phyloP scores from a whole-genome alignment of 179 eudicot genomes.

The Silene noctiflora region DNA sequence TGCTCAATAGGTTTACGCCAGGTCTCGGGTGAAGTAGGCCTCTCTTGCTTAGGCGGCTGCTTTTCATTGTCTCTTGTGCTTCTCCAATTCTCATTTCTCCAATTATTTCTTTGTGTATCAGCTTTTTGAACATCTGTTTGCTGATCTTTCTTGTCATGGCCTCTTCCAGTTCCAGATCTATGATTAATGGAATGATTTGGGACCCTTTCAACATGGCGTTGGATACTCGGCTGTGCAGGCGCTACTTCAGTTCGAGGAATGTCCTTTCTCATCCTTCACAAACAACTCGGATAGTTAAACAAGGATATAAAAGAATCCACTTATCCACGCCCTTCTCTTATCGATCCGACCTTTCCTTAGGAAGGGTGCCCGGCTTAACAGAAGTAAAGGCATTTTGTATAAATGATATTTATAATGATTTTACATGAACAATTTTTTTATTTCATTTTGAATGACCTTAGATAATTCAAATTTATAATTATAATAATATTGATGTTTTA shows the following conservation, averaged over 20 bases:
- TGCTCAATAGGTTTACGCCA: constrained; percentile 88
- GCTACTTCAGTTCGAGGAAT: constrained; percentile 38
- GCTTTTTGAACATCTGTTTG: constrained; percentile 46
- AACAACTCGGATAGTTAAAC: not conserved
- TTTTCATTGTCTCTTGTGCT: constrained; percentile 51
- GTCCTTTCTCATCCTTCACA: constrained; percentile 57
- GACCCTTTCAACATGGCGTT: constrained; percentile 43
- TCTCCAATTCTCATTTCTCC: constrained; percentile 68
- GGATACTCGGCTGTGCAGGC: constrained; percentile 32
- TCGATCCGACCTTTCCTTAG: too few relatives aligned
- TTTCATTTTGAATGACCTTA: too few relatives aligned
- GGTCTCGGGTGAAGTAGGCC: constrained; percentile 87
- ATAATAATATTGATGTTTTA: too few relatives aligned
- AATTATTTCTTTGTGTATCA: constrained; percentile 60
- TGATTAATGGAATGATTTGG: constrained; percentile 45
- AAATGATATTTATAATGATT: too few relatives aligned
- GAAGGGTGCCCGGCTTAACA: too few relatives aligned
- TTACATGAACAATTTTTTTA: too few relatives aligned
- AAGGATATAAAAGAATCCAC: not conserved
- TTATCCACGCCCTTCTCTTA: too few relatives aligned
- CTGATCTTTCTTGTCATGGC: constrained; percentile 48
- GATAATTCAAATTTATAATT: too few relatives aligned
- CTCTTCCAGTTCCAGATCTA: constrained; percentile 39
- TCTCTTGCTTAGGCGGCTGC: constrained; percentile 55
- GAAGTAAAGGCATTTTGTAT: too few relatives aligned